Percentiles rank a stretch among this genome's conserved stretches.
Evolutionary conservation across 768 basidiomycete genomes (phyloP).

Genomic region (Amanita brunnescens): DNA sequence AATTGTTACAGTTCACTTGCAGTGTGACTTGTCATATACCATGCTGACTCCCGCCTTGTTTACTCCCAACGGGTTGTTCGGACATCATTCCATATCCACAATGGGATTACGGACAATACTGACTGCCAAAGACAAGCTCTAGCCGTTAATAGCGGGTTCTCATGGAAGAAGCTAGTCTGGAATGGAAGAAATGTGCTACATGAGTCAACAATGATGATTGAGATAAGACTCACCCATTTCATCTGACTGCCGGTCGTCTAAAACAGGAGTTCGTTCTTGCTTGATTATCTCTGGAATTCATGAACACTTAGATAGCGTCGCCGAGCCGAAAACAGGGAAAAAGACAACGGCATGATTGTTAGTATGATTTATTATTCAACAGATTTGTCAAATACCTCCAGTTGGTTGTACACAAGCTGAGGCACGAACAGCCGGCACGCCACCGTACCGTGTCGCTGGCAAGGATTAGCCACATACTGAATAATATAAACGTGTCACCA

Average conservation of each 20-base stretch:
- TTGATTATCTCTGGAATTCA: not conserved
- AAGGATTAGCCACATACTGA: not conserved
- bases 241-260: not conserved
- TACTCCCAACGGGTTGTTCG: not conserved
- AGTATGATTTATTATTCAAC: not conserved
- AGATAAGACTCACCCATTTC: not conserved
- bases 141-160: not conserved
- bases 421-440: not conserved
- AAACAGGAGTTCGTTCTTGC: not conserved
- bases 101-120: not conserved
- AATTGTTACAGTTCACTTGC: not conserved
- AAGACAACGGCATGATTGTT: no score
- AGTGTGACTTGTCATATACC: not conserved
- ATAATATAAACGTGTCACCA: not conserved
- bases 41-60: not conserved
- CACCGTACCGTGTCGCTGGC: not conserved
- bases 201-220: not conserved
- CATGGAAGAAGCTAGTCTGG: not conserved
- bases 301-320: not conserved
- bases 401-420: not conserved
- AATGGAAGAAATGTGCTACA: not conserved
- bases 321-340: no score
- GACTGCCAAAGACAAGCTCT: not conserved
- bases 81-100: not conserved
- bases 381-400: not conserved